These are phyloP conservation scores for Apocynum venetum DNA, from an alignment of 257 asterid species.

Conservation along the genomic window DNA sequence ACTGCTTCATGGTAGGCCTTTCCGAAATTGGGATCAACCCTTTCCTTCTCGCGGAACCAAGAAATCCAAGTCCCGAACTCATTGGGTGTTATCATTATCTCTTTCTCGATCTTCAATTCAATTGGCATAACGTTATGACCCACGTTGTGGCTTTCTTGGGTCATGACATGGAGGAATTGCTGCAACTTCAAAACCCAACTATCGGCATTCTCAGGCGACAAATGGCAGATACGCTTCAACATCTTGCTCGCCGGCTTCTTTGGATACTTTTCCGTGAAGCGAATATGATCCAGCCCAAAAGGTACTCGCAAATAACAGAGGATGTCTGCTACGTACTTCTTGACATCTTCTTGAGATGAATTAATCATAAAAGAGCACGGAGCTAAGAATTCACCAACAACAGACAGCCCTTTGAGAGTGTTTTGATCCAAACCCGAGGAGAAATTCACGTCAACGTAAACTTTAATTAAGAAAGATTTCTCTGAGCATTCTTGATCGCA, in stretches of 20 bases:
- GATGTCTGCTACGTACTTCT: neutral
- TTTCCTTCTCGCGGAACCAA: neutral
- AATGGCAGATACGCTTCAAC: neutral
- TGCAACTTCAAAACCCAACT: neutral
- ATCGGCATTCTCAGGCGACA: neutral
- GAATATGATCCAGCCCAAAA: neutral
- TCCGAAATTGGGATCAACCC: neutral
- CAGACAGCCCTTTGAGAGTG: neutral
- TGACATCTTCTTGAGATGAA: neutral
- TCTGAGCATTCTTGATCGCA: neutral
- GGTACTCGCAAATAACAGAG: neutral
- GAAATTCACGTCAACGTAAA: neutral
- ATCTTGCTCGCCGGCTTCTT: no score
- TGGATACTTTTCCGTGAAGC: neutral
- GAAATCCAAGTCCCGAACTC: neutral
- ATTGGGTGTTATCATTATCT: neutral
- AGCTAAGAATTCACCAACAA: no score
- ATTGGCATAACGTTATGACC: neutral
- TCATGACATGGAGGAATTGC: neutral
- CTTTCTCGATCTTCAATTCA: no score
- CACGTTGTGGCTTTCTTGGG: no score
- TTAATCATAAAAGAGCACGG: no score
- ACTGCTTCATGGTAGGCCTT: neutral
- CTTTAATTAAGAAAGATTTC: neutral
- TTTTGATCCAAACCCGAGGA: neutral